Base-by-base conservation (phyloP, 2,329 filamentous ascomycete species). In the Calonectria honghensis region DNA sequence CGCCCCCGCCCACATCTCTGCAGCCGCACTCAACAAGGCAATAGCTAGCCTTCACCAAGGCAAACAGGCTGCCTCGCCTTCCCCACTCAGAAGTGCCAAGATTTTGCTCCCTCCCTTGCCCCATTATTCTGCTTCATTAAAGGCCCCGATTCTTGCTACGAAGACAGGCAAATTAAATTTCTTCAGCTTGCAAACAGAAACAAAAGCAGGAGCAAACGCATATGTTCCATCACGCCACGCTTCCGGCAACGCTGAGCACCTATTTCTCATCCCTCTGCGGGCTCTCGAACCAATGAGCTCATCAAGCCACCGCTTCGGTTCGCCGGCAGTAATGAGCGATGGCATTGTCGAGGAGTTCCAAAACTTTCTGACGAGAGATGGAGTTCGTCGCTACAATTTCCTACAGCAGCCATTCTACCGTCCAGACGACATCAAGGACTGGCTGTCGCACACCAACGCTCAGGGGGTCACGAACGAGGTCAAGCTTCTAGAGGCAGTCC, bases 141-240 rank as follows among this genome's bases (percentile, higher is more conserved):
- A 24, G 0, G 3, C 20, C 3, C 20, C 11, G 18, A n/a, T 48
- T 48, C 41, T 48, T n/a, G 41, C 41, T 9, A 48, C 41, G 3
- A n/a, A 9, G 4, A 20, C 20, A 1, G 0, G 10, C 3, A n/a
- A 20, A 1, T 3, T 3, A 48, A n/a, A n/a, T 48, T n/a, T 20
- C 9, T n/a, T n/a, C 41, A 48, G 6, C 20, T 48, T 48, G 18
- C 41, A n/a, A 14, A 6, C 14, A 45, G 16, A 41, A 41, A 7
- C 14, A 20, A 20, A 18, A 20, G 1, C 14, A 41, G 6, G 6
- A 41, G 6, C 6, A 41, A 20, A 6, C 14, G 4, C 41, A 24
- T 11, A 48, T 48, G 41, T 20, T 48, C 20, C 41, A 20, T n/a
- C 41, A 4, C 41, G 9, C 41, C 41, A n/a, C 6, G 7, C 9